Conservation (phyloP, 1,139 yeast genomes). For the Ogataea hybrid region DNA sequence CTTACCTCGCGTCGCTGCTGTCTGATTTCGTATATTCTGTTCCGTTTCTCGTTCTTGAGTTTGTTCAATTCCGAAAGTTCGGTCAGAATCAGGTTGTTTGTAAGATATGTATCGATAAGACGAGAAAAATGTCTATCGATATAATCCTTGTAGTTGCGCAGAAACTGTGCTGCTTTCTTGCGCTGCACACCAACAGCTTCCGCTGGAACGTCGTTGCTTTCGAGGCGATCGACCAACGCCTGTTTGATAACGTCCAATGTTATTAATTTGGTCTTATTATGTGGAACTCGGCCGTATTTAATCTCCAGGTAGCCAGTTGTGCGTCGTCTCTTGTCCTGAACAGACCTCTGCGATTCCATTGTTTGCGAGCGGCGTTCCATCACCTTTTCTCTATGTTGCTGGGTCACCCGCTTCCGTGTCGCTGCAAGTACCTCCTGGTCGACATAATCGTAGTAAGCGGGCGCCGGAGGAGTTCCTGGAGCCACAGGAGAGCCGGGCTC, state of each 20-base stretch:
- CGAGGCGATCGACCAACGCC: slow-evolving; percentile 29
- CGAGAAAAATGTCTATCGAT: slow-evolving; percentile 29
- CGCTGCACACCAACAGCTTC: slow-evolving; percentile 7
- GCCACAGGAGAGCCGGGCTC: background rate
- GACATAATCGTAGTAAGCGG: slow-evolving; percentile 11
- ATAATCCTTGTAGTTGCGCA: slow-evolving; percentile 20
- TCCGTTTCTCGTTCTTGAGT: slow-evolving; percentile 41
- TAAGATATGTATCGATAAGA: slow-evolving; percentile 35
- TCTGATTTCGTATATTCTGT: slow-evolving; percentile 40
- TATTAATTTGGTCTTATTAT: slow-evolving; percentile 26
- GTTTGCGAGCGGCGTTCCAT: slow-evolving; percentile 4
- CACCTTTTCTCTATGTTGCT: slow-evolving; percentile 6
- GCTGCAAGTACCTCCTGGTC: slow-evolving; percentile 7
- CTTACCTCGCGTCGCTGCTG: slow-evolving; percentile 41
- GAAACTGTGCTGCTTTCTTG: slow-evolving; percentile 12
- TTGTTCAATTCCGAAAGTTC: slow-evolving; percentile 40
- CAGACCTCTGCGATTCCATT: slow-evolving; percentile 5
- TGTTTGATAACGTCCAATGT: slow-evolving; percentile 36
- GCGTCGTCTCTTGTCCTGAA: slow-evolving; percentile 17
- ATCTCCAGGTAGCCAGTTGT: slow-evolving; percentile 20
- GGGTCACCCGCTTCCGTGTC: slow-evolving; percentile 5
- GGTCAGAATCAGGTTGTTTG: slow-evolving; percentile 41
- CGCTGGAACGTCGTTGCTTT: slow-evolving; percentile 13
- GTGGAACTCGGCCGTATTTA: slow-evolving; percentile 29
- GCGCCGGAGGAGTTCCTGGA: slow-evolving; percentile 5